Percentiles rank a stretch among this genome's conserved stretches.
Conservation (phyloP, 108 stramenopile species). For the Cyclotella sp. region DNA sequence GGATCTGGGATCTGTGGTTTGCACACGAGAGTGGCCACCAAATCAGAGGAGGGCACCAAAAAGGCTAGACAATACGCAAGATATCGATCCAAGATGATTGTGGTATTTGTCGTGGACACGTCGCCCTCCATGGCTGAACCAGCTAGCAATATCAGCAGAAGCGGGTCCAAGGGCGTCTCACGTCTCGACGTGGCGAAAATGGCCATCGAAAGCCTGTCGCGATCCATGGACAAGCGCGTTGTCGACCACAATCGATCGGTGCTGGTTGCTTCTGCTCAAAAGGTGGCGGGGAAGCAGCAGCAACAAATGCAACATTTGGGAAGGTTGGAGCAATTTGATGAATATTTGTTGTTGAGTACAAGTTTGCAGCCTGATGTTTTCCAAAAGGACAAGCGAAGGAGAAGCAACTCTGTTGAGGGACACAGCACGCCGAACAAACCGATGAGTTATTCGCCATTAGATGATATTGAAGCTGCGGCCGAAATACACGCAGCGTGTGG, state of each 20-base stretch:
- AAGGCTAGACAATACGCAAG: too few relatives aligned
- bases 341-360: constrained; percentile 68
- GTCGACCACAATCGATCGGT: constrained; percentile 63
- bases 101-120: constrained; percentile 84
- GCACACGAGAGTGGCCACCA: too few relatives aligned
- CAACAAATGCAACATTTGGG: constrained; percentile 57
- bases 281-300: constrained; percentile 38
- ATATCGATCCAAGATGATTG: constrained; percentile 66
- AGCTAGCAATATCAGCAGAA: constrained; percentile 21
- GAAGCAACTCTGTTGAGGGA: constrained; percentile 15
- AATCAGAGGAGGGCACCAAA: too few relatives aligned
- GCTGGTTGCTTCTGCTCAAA: constrained; percentile 46
- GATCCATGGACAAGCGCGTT: constrained; percentile 65
- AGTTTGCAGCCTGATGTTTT: constrained; percentile 57
- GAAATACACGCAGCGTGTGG: constrained; percentile 62
- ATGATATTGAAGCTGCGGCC: constrained; percentile 18
- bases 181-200: constrained; percentile 83
- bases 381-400: background rate
- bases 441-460: constrained; percentile 7
- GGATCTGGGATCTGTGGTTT: too few relatives aligned
- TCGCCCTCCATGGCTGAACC: constrained; percentile 75
- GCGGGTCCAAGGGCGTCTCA: constrained; percentile 52
- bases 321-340: constrained; percentile 62
- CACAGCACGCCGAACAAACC: constrained; percentile 32
- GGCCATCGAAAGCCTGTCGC: constrained; percentile 70